Conservation (phyloP, 257 asterid genomes). For the Buddleja alternifolia region DNA sequence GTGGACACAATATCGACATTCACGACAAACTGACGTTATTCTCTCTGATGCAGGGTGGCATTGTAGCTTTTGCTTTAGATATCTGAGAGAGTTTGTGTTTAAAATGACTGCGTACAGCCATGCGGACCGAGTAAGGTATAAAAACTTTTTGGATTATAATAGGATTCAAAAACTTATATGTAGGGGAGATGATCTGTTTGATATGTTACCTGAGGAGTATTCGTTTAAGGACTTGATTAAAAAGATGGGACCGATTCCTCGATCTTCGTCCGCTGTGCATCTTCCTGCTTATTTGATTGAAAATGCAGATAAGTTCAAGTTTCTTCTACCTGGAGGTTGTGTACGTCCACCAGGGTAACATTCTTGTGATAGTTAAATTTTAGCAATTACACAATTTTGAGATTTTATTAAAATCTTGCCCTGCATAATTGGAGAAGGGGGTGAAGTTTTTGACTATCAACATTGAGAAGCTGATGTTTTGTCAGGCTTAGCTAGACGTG, state of each 20-base stretch:
- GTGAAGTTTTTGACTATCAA: no score
- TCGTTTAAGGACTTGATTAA: constrained; percentile 76
- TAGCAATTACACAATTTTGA: background rate
- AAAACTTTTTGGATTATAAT: constrained; percentile 51
- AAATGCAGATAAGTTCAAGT: constrained; percentile 71
- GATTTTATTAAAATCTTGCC: background rate
- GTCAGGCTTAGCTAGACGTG: background rate
- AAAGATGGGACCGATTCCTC: constrained; percentile 86
- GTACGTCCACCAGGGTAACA: constrained; percentile 45
- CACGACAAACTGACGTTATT: constrained; percentile 62
- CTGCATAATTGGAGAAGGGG: constrained; percentile 7
- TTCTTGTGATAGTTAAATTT: background rate
- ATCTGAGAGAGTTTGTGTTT: constrained; percentile 58
- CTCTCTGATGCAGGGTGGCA: constrained; percentile 97
- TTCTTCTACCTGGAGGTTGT: constrained; percentile 94
- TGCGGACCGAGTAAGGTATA: constrained; percentile 57
- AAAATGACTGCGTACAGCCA: constrained; percentile 77
- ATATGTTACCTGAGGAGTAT: constrained; percentile 94
- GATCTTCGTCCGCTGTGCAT: constrained; percentile 83
- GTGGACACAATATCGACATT: constrained; percentile 73
- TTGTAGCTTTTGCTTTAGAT: constrained; percentile 82
- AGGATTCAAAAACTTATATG: constrained; percentile 82
- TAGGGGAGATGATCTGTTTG: constrained; percentile 76
- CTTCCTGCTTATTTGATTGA: constrained; percentile 75
- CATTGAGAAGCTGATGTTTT: constrained; percentile 9